Evolutionary conservation across 257 asterid genomes (phyloP).

Genomic region (Paulownia fortunei): DNA sequence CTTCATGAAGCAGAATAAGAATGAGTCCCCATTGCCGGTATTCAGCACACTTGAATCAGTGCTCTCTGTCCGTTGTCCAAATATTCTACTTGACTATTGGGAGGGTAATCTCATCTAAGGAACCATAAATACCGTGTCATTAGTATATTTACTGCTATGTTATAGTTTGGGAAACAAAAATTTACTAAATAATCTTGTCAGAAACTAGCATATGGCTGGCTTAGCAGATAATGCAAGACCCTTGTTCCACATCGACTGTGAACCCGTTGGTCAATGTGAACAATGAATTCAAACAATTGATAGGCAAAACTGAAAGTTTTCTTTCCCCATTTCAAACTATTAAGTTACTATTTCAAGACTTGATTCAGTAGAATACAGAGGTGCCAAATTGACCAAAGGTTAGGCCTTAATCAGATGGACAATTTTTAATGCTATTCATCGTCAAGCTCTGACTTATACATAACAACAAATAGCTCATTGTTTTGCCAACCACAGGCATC

Average conservation of each 20-base stretch:
- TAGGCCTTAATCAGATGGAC: neutral
- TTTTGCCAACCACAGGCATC: constrained; percentile 28
- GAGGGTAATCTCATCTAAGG: too few species aligned
- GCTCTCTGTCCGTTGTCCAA: constrained; percentile 2
- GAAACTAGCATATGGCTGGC: neutral
- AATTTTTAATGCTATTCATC: neutral
- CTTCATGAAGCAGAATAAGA: too few species aligned
- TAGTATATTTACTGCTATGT: neutral
- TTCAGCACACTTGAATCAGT: neutral
- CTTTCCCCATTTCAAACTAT: neutral
- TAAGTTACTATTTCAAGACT: neutral
- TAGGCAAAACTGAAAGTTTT: neutral
- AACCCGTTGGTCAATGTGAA: neutral
- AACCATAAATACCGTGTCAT: too few species aligned
- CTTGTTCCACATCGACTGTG: neutral
- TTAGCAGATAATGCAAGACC: neutral
- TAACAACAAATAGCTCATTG: constrained; percentile 18
- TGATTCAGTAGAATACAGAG: neutral
- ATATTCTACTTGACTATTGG: too few species aligned
- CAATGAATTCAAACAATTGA: neutral
- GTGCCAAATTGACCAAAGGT: neutral
- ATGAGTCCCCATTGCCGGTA: too few species aligned
- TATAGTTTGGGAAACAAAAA: neutral
- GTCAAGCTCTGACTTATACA: neutral
- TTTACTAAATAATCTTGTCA: neutral